Base-by-base conservation (phyloP, 2,329 filamentous ascomycete genomes). In the Ilyonectria sp. region DNA sequence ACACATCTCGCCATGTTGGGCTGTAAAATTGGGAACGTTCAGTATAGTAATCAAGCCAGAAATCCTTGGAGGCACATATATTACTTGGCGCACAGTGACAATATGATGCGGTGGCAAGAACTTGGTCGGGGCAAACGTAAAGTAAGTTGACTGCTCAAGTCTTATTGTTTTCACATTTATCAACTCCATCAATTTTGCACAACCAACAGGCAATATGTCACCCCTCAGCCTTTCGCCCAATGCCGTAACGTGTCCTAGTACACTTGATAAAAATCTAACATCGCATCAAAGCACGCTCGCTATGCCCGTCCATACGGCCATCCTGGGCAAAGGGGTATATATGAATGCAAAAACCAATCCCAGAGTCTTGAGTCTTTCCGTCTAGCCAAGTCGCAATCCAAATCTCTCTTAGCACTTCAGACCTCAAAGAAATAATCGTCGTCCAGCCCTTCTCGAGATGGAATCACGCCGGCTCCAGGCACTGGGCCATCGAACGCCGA, bases 391-490 rank as follows among this genome's bases (percentile, higher is more conserved):
- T 31, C 29, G 37, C 49, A 44, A 44, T 49, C 44, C 33, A 52
- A 60, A 19, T 26, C 33, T 56, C 15, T 29, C 33, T 31, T 44
- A 6, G 53, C 21, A 54, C 21, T 26, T 53, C 23, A 93, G 49
- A 93, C 86, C 79, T 95, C 93, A 82, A 97, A 98, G 82, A 92
- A 98, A 80, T 97, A 99, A 79, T 98, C 92, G 72, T 97, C 94
- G 79, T 97, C 94, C 72, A 98, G 80, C 0, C 93, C 95, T 74
- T 96, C 93, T 60, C 96, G 86, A 76, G 90, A 93, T 3, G 96
- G 95, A 70, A 97, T 90, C 64, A 89, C 86, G 15, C 94, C 93
- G 6, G 90, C 90, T 46, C 92, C 93, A n/a, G 87, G 86, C 58
- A 86, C 85, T 60, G 89, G 89, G 26, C 89, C 90, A 52, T 91